Percentiles rank a stretch among this genome's conserved stretches.
Conservation (phyloP, 805 yeast genomes). For the Cyberlindnera mrakii region DNA sequence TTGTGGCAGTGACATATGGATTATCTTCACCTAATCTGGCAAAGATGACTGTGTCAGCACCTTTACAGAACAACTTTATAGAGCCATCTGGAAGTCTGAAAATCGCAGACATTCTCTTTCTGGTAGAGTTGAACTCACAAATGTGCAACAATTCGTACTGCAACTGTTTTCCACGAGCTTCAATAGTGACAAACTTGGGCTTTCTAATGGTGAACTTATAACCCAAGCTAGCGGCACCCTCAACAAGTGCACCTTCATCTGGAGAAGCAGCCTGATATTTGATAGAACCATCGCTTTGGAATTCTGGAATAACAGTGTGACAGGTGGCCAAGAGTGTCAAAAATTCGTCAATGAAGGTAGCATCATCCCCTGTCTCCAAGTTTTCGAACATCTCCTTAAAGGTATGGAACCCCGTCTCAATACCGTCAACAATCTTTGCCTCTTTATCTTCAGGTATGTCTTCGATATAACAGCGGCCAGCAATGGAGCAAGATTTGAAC, state of each 20-base stretch:
- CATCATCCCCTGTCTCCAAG: conserved; percentile 39
- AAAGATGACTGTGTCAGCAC: conserved; percentile 94
- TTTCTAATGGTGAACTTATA: conserved; percentile 78
- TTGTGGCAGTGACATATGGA: conserved; percentile 78
- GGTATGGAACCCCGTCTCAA: conserved; percentile 72
- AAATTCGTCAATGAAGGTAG: conserved; percentile 60
- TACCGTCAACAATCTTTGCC: conserved; percentile 68
- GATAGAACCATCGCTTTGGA: conserved; percentile 52
- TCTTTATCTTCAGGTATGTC: conserved; percentile 88
- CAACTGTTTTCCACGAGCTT: conserved; percentile 41
- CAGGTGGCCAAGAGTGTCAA: conserved; percentile 83
- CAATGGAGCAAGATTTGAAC: conserved; percentile 88
- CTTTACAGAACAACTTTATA: conserved; percentile 85
- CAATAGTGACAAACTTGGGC: conserved; percentile 74
- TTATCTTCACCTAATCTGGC: conserved; percentile 71
- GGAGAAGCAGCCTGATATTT: conserved; percentile 99
- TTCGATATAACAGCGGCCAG: conserved; percentile 82
- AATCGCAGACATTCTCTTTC: conserved; percentile 96
- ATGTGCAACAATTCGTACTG: conserved; percentile 77
- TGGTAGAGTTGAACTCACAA: conserved; percentile 94
- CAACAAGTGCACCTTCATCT: conserved; percentile 97
- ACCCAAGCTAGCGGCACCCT: conserved; percentile 90
- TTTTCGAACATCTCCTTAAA: conserved; percentile 57
- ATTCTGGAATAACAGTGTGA: conserved; percentile 96
- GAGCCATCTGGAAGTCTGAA: conserved; percentile 92